A percentile compares a stretch with the other conserved stretches of the same genome.
Evolutionary conservation across 352 stramenopile species (phyloP).

Genomic region (Pythium vanterpoolii): DNA sequence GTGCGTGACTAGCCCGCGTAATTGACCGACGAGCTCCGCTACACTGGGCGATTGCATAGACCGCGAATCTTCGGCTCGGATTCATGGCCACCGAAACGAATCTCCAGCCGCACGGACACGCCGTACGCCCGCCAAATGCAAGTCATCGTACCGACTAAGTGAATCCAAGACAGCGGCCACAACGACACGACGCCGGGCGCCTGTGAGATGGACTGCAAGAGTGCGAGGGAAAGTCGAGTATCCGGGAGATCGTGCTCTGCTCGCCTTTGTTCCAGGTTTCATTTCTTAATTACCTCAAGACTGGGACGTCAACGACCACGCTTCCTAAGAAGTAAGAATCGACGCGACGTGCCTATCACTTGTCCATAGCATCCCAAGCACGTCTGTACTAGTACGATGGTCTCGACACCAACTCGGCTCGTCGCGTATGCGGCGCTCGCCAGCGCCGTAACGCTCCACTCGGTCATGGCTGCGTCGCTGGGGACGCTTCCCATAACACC

Average conservation of each 20-base stretch:
- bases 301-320: neutral
- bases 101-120: neutral
- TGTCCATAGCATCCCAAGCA: neutral
- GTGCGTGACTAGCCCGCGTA: neutral
- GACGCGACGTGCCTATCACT: neutral
- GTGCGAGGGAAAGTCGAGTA: neutral
- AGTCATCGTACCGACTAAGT: no score
- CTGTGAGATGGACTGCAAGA: neutral
- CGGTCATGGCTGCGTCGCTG: neutral
- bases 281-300: slow-evolving; percentile 3
- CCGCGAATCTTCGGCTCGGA: neutral
- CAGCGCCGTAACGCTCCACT: neutral
- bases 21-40: neutral
- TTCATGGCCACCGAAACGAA: neutral
- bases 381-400: neutral
- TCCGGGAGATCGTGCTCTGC: neutral
- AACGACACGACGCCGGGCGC: neutral
- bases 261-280: no score
- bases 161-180: neutral
- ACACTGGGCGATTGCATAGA: neutral
- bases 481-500: neutral
- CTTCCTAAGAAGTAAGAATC: neutral
- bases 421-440: neutral
- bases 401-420: neutral
- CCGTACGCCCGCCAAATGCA: neutral